Evolutionary conservation across 1,284 basidiomycete species (phyloP).

Genomic region (Meira miltonrushii): DNA sequence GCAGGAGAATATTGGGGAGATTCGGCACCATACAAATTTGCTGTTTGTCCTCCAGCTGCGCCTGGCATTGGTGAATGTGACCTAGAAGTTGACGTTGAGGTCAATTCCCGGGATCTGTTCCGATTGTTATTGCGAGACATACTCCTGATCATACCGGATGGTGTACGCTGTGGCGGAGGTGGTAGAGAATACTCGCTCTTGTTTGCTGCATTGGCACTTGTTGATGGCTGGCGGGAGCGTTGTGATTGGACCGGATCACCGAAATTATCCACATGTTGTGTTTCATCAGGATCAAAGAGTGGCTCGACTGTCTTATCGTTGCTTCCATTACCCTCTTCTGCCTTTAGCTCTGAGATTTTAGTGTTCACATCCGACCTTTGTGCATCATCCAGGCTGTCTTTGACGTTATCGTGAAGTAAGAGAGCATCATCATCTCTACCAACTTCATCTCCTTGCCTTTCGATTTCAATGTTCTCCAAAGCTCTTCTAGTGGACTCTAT

Average conservation of each 20-base stretch:
- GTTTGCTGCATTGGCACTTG: background rate
- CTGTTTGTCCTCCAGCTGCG: constrained; percentile 6
- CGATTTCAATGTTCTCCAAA: background rate
- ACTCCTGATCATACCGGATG: constrained; percentile 8
- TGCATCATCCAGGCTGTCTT: too few species aligned
- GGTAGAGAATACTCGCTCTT: constrained; percentile 16
- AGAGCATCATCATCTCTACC: background rate
- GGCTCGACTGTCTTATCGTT: too few species aligned
- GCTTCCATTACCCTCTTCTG: too few species aligned
- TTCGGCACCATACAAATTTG: constrained; percentile 23
- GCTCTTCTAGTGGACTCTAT: background rate
- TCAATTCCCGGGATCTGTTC: constrained; percentile 47
- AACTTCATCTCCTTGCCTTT: background rate
- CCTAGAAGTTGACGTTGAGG: constrained; percentile 90
- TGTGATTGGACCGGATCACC: too few species aligned
- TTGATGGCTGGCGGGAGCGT: too few species aligned
- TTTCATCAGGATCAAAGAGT: too few species aligned
- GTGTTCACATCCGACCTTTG: too few species aligned
- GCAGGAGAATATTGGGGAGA: constrained; percentile 41
- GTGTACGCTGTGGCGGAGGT: constrained; percentile 16
- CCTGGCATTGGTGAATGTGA: constrained; percentile 84
- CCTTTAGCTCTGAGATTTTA: too few species aligned
- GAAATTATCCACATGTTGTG: too few species aligned
- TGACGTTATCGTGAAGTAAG: too few species aligned
- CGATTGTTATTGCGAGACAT: constrained; percentile 5